Evolutionary conservation across 2,329 filamentous ascomycete genomes (phyloP).

Genomic region (Triangularia verruculosa): DNA sequence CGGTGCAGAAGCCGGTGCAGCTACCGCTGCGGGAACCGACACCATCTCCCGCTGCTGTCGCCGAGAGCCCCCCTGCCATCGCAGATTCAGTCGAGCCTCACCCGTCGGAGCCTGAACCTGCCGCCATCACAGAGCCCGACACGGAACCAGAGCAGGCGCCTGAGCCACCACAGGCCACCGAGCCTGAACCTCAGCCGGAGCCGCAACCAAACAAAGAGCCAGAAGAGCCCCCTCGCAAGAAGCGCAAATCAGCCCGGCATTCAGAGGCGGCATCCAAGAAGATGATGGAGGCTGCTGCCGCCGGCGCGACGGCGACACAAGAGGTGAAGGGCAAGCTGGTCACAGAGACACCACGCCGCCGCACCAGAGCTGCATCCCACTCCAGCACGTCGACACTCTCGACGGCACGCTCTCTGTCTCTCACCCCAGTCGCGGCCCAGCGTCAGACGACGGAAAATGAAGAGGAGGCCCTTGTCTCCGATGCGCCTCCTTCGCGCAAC

Average conservation of each 20-base stretch:
- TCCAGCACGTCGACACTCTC: conserved; percentile 37
- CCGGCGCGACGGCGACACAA: background rate
- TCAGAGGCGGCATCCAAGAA: conserved; percentile 21
- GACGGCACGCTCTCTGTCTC: conserved; percentile 32
- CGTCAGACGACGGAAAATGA: conserved; percentile 21
- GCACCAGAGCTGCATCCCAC: conserved; percentile 27
- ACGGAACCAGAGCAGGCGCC: conserved; percentile 16
- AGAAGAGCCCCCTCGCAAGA: conserved; percentile 24
- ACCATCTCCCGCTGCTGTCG: background rate
- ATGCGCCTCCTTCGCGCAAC: conserved; percentile 25
- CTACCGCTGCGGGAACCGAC: background rate
- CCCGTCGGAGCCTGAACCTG: conserved; percentile 11
- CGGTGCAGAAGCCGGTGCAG: background rate
- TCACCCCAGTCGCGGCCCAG: conserved; percentile 22
- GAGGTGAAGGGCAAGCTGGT: conserved; percentile 24
- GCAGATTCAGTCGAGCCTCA: background rate
- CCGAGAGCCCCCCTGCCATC: background rate
- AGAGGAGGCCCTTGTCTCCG: conserved; percentile 19
- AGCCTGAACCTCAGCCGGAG: background rate
- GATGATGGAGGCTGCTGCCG: background rate
- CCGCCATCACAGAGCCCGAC: conserved; percentile 12
- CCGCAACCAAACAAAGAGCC: conserved; percentile 4
- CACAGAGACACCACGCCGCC: conserved; percentile 25
- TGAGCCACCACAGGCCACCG: background rate
- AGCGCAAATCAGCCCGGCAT: conserved; percentile 25